Conservation (phyloP, 2,329 filamentous ascomycete genomes). For the Stagonosporopsis chrysanthemi region DNA sequence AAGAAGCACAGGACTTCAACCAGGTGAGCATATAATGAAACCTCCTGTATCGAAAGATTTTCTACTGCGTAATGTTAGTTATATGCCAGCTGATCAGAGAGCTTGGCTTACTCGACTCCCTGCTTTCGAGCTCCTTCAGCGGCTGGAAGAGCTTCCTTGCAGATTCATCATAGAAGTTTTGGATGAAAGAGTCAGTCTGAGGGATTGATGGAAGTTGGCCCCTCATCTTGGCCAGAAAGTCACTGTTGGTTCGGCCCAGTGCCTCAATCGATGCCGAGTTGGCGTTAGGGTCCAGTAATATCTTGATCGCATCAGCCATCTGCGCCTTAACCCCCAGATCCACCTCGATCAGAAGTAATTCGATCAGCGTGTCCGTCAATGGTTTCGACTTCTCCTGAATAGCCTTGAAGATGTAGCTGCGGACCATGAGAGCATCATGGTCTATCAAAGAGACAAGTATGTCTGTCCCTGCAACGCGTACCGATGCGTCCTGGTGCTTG, state of each 20-base stretch:
- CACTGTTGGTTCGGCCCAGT: conserved; percentile 68
- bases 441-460: conserved; percentile 94
- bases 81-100: no score
- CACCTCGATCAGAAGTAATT: conserved; percentile 86
- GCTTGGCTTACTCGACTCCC: conserved; percentile 57
- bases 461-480: conserved; percentile 91
- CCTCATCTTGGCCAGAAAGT: conserved; percentile 71
- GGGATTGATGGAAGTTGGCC: conserved; percentile 60
- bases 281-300: conserved; percentile 79
- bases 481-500: conserved; percentile 80
- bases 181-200: conserved; percentile 84
- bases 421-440: conserved; percentile 93
- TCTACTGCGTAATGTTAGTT: conserved; percentile 62
- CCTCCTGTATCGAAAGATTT: conserved; percentile 80
- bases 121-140: conserved; percentile 77
- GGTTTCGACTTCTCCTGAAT: conserved; percentile 86
- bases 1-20: conserved; percentile 96
- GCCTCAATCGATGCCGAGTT: conserved; percentile 67
- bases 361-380: conserved; percentile 90
- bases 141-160: conserved; percentile 87
- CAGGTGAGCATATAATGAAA: conserved; percentile 88
- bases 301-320: conserved; percentile 92
- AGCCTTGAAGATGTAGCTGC: conserved; percentile 89
- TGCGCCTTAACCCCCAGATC: conserved; percentile 96
- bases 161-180: conserved; percentile 87